phyloP scores from a whole-genome alignment of 1,284 basidiomycete species.

The Microbotryum lychnidis-dioicae region DNA sequence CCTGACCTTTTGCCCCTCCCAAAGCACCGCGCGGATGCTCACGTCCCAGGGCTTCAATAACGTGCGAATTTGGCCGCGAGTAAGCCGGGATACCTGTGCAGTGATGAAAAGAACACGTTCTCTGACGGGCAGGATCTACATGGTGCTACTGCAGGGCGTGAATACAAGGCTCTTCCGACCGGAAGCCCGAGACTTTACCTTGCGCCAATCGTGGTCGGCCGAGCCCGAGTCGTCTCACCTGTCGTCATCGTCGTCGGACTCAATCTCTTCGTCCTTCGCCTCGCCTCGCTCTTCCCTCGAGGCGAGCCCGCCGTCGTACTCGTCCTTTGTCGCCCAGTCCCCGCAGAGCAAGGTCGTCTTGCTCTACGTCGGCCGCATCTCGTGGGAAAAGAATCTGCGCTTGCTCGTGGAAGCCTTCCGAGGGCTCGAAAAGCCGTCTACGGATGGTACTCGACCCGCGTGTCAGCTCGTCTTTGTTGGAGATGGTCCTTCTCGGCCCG shows the following conservation, averaged over 20 bases:
- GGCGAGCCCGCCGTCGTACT: constrained; percentile 32
- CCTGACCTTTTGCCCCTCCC: constrained; percentile 50
- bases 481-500: constrained; percentile 48
- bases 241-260: constrained; percentile 32
- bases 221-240: constrained; percentile 12
- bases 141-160: constrained; percentile 37
- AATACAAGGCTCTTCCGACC: constrained; percentile 45
- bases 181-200: constrained; percentile 40
- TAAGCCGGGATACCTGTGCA: constrained; percentile 23
- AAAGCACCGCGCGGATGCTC: constrained; percentile 48
- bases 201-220: constrained; percentile 46
- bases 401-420: constrained; percentile 48
- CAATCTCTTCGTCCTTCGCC: constrained; percentile 31
- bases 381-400: constrained; percentile 54
- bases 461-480: constrained; percentile 51
- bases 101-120: constrained; percentile 26
- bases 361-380: constrained; percentile 44
- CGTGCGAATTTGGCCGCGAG: constrained; percentile 49
- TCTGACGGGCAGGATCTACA: no score
- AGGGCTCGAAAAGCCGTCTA: constrained; percentile 29
- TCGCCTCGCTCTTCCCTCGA: constrained; percentile 33
- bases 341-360: constrained; percentile 36
- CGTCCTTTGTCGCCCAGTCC: constrained; percentile 5
- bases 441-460: constrained; percentile 16
- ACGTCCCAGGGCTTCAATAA: constrained; percentile 44